Conservation (phyloP, 2,329 filamentous ascomycete genomes). For the Pezicula carpinea region DNA sequence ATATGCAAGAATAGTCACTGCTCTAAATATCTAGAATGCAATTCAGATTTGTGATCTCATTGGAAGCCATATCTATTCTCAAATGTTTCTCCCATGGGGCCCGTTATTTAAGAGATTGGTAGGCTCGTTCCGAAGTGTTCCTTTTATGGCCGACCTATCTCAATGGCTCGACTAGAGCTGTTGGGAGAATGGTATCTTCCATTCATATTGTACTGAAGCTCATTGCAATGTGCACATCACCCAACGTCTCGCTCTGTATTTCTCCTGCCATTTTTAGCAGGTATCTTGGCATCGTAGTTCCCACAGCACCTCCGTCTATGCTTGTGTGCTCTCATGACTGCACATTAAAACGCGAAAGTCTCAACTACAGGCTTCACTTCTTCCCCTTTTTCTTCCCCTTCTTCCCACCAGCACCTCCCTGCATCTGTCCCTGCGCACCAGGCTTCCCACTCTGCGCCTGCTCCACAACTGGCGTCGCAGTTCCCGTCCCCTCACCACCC, state of each 20-base stretch:
- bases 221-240: too few species aligned
- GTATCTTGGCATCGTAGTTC: neutral
- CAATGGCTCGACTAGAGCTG: too few species aligned
- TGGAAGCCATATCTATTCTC: too few species aligned
- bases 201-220: too few species aligned
- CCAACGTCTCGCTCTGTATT: neutral
- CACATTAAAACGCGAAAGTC: neutral
- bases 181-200: too few species aligned
- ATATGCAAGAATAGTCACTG: neutral
- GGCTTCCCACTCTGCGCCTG: slow-evolving; percentile 50
- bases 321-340: slow-evolving; percentile 1
- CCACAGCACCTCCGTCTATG: neutral
- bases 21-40: too few species aligned
- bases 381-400: slow-evolving; percentile 72
- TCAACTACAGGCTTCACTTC: slow-evolving; percentile 41
- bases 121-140: too few species aligned
- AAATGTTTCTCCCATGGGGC: too few species aligned
- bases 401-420: slow-evolving; percentile 38
- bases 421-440: slow-evolving; percentile 11
- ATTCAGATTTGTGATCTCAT: too few species aligned
- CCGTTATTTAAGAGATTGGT: too few species aligned
- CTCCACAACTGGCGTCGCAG: slow-evolving; percentile 22
- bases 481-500: slow-evolving; percentile 5
- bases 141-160: too few species aligned
- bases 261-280: neutral